Conservation (phyloP, 2,329 filamentous ascomycete genomes). For the Ophiostoma triangulosporum region DNA sequence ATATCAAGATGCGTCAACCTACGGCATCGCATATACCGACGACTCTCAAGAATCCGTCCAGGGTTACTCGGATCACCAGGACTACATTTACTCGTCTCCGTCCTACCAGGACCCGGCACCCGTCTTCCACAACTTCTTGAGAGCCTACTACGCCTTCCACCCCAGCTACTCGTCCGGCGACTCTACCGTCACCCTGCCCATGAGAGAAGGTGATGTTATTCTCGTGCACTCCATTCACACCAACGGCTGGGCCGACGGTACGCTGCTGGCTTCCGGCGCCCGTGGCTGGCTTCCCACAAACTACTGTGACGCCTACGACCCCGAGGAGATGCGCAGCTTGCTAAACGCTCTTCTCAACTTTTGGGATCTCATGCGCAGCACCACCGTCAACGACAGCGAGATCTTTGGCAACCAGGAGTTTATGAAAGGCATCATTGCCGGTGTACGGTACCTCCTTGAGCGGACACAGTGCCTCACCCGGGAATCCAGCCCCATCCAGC, state of each 20-base stretch:
- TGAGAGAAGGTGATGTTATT: constrained; percentile 84
- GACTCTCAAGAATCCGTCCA: constrained; percentile 2
- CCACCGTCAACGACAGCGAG: constrained; percentile 58
- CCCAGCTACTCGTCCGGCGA: constrained; percentile 65
- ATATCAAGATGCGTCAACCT: neutral
- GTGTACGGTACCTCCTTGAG: constrained; percentile 81
- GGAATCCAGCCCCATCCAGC: constrained; percentile 61
- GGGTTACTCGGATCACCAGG: constrained; percentile 5
- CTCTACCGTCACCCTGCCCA: constrained; percentile 73
- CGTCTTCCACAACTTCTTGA: constrained; percentile 85
- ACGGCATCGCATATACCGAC: neutral
- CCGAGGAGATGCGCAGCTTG: constrained; percentile 70
- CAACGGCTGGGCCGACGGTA: constrained; percentile 97
- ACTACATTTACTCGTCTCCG: constrained; percentile 15
- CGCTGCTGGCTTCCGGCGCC: constrained; percentile 69
- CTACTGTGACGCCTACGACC: constrained; percentile 92
- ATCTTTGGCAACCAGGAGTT: constrained; percentile 87
- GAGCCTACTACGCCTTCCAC: constrained; percentile 87
- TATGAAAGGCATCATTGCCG: constrained; percentile 85
- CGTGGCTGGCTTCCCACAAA: constrained; percentile 96
- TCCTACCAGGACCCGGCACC: constrained; percentile 40
- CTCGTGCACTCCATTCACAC: constrained; percentile 93
- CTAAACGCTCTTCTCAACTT: constrained; percentile 80
- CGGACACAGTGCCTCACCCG: constrained; percentile 75
- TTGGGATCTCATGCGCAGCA: constrained; percentile 78